A percentile compares a stretch with the other conserved stretches of the same genome.
Conservation (phyloP, 768 basidiomycete species). For the Pulveroboletus frians region DNA sequence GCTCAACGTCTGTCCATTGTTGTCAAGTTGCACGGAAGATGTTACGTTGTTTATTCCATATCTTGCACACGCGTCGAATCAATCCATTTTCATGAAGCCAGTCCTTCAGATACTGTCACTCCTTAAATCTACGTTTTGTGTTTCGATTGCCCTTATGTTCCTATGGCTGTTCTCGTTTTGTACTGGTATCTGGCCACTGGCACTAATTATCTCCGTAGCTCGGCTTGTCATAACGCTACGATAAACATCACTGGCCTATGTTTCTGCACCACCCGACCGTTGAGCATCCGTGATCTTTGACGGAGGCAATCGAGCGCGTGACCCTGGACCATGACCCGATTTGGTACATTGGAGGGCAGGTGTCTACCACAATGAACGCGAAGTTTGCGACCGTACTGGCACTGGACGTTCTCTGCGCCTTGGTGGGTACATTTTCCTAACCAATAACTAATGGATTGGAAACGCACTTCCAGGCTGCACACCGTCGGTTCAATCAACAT, state of each 20-base stretch:
- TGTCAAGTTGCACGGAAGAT: not conserved
- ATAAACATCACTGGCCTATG: not conserved
- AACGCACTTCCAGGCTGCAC: conserved; percentile 5
- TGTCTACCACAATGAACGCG: conserved; percentile 6
- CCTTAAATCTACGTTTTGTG: conserved; percentile 6
- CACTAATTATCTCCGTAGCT: not conserved
- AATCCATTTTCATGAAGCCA: not conserved
- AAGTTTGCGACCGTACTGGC: not conserved
- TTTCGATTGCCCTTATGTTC: not conserved
- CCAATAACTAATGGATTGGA: not conserved
- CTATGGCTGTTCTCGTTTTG: conserved; percentile 15
- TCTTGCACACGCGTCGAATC: conserved; percentile 3
- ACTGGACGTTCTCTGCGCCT: conserved; percentile 15
- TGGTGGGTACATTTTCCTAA: conserved; percentile 7
- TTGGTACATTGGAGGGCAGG: too few relatives aligned
- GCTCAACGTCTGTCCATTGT: not conserved
- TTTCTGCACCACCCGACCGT: not conserved
- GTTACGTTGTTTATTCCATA: conserved; percentile 2
- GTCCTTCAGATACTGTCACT: not conserved
- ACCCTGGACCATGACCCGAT: too few relatives aligned
- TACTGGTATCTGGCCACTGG: conserved; percentile 4
- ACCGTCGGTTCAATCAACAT: conserved; percentile 14
- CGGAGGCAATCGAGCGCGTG: not conserved
- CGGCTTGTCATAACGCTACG: not conserved
- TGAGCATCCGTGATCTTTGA: not conserved